phyloP scores from a whole-genome alignment of 306 rosid genomes.

The Rosa multiflora region DNA sequence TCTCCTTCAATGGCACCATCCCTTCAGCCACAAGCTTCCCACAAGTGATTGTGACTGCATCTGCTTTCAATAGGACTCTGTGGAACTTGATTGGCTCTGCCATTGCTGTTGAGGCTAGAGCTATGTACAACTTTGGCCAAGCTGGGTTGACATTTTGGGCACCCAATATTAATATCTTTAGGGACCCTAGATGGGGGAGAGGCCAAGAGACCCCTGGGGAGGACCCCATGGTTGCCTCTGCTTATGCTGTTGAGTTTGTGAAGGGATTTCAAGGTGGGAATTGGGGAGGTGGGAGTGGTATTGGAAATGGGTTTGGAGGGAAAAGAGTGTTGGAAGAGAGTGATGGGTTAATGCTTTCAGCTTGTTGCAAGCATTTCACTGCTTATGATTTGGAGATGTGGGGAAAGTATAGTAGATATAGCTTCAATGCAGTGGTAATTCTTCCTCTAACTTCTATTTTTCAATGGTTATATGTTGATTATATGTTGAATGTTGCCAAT shows the following conservation, averaged over 20 bases:
- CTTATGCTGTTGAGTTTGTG: slow-evolving; percentile 70
- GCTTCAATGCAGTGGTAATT: slow-evolving; percentile 86
- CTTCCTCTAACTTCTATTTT: not conserved
- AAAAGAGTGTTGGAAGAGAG: slow-evolving; percentile 33
- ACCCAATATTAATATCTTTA: slow-evolving; percentile 69
- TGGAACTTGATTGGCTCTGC: slow-evolving; percentile 65
- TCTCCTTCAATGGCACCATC: slow-evolving; percentile 60
- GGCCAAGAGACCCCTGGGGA: slow-evolving; percentile 97
- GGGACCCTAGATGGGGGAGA: slow-evolving; percentile 97
- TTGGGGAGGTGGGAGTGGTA: slow-evolving; percentile 9
- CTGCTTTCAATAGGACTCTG: slow-evolving; percentile 66
- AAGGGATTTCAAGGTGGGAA: slow-evolving; percentile 64
- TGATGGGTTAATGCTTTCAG: slow-evolving; percentile 68
- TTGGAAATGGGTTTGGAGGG: slow-evolving; percentile 24
- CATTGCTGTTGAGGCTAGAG: slow-evolving; percentile 72
- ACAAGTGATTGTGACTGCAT: slow-evolving; percentile 66
- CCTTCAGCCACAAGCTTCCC: slow-evolving; percentile 72
- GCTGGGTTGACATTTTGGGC: slow-evolving; percentile 95
- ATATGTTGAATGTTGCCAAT: not conserved
- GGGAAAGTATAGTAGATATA: slow-evolving; percentile 62
- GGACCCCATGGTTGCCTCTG: slow-evolving; percentile 84
- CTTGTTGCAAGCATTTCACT: slow-evolving; percentile 90
- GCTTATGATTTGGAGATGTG: slow-evolving; percentile 93
- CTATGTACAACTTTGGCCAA: slow-evolving; percentile 81
- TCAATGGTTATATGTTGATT: not conserved